A percentile compares a stretch with the other conserved stretches of the same genome.
Conservation (phyloP, 1,139 yeast species). For the Debaryomyces fabryi region DNA sequence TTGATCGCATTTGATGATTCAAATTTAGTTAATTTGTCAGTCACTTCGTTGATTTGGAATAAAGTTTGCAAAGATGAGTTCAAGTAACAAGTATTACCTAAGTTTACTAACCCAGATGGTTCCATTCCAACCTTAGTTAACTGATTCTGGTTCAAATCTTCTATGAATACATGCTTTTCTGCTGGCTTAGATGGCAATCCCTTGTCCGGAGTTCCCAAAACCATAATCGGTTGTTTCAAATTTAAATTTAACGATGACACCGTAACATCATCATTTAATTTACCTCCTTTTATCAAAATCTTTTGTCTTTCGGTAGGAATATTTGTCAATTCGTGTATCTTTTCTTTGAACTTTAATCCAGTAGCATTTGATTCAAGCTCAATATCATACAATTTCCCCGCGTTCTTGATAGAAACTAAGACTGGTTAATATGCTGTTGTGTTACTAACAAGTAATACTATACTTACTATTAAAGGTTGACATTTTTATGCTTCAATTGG, state of each 20-base stretch:
- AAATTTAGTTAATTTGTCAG: constrained; percentile 29
- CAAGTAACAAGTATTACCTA: constrained; percentile 95
- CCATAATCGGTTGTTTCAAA: constrained; percentile 74
- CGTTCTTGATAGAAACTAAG: constrained; percentile 68
- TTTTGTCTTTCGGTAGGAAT: constrained; percentile 90
- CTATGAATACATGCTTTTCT: constrained; percentile 61
- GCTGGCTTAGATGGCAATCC: constrained; percentile 63
- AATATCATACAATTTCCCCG: constrained; percentile 80
- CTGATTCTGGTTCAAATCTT: constrained; percentile 61
- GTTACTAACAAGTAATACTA: neutral
- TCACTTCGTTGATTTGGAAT: constrained; percentile 64
- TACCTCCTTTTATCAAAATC: constrained; percentile 87
- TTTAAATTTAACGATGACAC: constrained; percentile 55
- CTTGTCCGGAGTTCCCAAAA: constrained; percentile 86
- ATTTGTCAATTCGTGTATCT: constrained; percentile 71
- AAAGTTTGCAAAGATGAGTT: constrained; percentile 87
- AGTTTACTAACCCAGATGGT: constrained; percentile 83
- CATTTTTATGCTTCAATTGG: constrained; percentile 6
- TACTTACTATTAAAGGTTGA: constrained; percentile 13
- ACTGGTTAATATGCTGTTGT: constrained; percentile 17
- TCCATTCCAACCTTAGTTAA: constrained; percentile 42
- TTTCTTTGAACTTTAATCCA: constrained; percentile 71
- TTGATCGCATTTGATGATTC: constrained; percentile 12
- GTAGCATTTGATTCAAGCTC: constrained; percentile 57
- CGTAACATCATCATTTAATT: constrained; percentile 66